Evolutionary conservation across 352 stramenopile genomes (phyloP), one percentile per base, ranked within the genome.

Genomic region (Hyaloperonospora brassicae): DNA sequence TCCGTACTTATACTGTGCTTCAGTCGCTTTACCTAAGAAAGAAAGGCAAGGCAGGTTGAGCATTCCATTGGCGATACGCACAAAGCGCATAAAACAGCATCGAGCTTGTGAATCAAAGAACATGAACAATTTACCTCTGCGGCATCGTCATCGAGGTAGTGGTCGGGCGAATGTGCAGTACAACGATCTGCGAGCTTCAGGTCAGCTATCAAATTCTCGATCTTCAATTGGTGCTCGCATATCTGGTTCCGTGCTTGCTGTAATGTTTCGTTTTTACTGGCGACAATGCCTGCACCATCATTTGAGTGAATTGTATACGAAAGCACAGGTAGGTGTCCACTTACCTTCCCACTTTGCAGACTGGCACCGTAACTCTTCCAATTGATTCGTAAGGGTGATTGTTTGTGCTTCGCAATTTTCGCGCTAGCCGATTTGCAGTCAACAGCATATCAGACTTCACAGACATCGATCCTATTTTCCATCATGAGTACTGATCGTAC

Each of bases 131-230:
- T 17, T 52, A 85, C 74, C 70, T 83, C 61, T 62, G 75, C 67
- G 27, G 56, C 41, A 4, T 59, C 38, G 30, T 68, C 62, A 39
- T 72, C 68, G 22, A 55, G 68, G 23, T 10, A 31, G n/a, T 59
- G 27, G 13, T 57, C 45, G 27, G 23, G 5, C 7, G 42, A 30
- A 45, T 34, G 46, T 38, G 43, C 38, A 56, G 14, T 43, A 21
- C 41, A 61, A 34, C 55, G 50, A 14, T 66, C 59, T 10, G 44
- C 46, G n/a, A 50, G 39, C 22, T 66, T 65, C 8, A 77, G 57
- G 45, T 85, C 74, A 13, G 57, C 59, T 62, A 77, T 68, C 39
- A 85, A 61, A 40, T 84, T 83, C 25, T 90, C 79, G 21, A 90
- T 66, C 30, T 53, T 52, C 14, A 69, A 34, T 36, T 88, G 79